phyloP scores from a whole-genome alignment of 345 rosid species.

The Iberis pinnata region DNA sequence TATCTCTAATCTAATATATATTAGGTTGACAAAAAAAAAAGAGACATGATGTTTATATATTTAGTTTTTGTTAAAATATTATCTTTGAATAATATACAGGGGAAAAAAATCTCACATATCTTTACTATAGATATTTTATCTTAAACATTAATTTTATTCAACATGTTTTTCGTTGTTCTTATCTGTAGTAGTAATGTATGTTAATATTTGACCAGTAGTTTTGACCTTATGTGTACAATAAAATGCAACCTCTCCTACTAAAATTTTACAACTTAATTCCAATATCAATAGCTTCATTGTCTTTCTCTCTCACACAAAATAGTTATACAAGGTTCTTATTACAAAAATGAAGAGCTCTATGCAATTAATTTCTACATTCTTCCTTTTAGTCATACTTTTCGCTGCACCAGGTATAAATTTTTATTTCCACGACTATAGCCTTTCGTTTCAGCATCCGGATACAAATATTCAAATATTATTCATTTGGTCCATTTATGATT shows the following conservation, averaged over 20 bases:
- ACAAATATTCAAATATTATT: no score
- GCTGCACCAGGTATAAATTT: neutral
- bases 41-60: no score
- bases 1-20: no score
- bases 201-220: neutral
- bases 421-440: no score
- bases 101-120: no score
- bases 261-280: neutral
- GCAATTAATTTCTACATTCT: neutral
- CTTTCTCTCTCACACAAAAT: no score
- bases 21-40: no score
- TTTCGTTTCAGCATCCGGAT: no score
- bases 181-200: neutral
- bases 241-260: neutral
- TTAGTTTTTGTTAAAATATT: no score
- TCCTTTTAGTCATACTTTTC: neutral
- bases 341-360: conserved; percentile 3
- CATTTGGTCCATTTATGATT: no score
- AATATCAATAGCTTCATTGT: neutral
- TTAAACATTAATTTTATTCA: neutral
- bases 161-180: neutral
- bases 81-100: no score
- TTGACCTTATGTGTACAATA: neutral
- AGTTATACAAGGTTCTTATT: no score
- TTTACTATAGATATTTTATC: neutral